Base-by-base conservation (phyloP, 2,329 filamentous ascomycete species). In the Fusarium buxicola region DNA sequence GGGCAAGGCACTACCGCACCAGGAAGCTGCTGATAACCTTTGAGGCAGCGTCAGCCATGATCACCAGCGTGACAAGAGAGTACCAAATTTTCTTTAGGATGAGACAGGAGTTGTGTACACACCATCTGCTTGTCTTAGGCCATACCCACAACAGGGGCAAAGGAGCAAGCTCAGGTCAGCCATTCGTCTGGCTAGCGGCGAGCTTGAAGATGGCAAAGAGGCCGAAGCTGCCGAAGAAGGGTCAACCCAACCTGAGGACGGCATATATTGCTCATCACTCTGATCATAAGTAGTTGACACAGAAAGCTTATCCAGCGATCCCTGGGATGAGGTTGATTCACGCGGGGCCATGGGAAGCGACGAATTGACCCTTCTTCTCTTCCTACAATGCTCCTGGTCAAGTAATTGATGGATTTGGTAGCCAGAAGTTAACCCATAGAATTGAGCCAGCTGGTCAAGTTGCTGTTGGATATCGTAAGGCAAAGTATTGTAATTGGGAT, bases 11-110 rank as follows among this genome's bases (percentile, higher is more conserved):
- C 66, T n/a, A 63, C 63, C 5, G 69, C 51, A 32, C 63, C 62
- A 6, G 69, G 66, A 21, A 78, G 56, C 18, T 72, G 63, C 51
- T 76, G 72, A 51, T 79, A 79, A 13, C 72, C 78, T 78, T 69
- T 31, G 34, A 15, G 24, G 30, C 15, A n/a, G 12, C 18, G 59
- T 71, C 31, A 71, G 63, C 32, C 27, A 60, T 39, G 25, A 32
- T 47, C 31, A 35, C 24, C 10, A 30, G 9, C 34, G 41, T 40
- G 12, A 8, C 12, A 44, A n/a, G 25, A 24, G 11, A 16, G 28
- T 21, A 16, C 10, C 43, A 16, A 21, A 36, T 47, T 36, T 15
- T 27, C 27, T 11, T 24, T 39, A 15, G 16, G 16, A 36, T 44
- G 24, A 7, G 12, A 55, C 5, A 48, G 55, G 45, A 18, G 12